Evolutionary conservation across 2,329 filamentous ascomycete genomes (phyloP), one percentile per base, ranked within the genome.

Genomic region (Aspergillus flavus): DNA sequence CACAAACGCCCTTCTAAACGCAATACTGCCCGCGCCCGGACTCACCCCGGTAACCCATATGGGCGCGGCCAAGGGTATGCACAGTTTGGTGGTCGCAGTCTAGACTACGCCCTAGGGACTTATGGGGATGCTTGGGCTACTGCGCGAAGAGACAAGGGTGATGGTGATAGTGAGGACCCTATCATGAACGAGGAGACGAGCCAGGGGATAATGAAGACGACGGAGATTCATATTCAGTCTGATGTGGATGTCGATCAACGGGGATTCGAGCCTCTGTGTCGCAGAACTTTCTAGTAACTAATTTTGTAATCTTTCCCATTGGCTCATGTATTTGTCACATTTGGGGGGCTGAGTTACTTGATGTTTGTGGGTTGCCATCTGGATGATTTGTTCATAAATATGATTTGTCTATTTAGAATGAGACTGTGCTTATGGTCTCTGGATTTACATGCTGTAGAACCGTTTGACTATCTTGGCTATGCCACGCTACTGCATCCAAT

Each of bases 201-300:
- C 5, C 32, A 16, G 30, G 60, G 57, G 12, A 64, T 64, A 23
- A 59, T 52, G 57, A 67, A 57, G 52, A 61, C n/a, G 28, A 63
- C 34, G 23, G 64, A 53, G 53, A 36, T 39, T 16, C 52, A 55
- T 19, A 55, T 55, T 26, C 52, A 39, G 14, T 39, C 52, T 3
- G 52, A 34, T 2, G 14, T 26, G n/a, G 23, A 39, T 16, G 52
- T 7, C 2, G 2, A 12, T 12, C 9, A 14, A 30, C 7, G n/a
- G 19, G 48, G 30, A 6, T 14, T 28, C 23, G 11, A 28, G 34
- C 12, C 34, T 36, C 34, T 6, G 34, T 36, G 34, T 36, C 34
- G 34, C 12, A 36, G 34, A 36, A 36, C 6, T 2, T 36, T 36
- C 34, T 36, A 36, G 34, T 0, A 16, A 36, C 6, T 36, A 1